A percentile compares a stretch with the other conserved stretches of the same genome.
phyloP scores from a whole-genome alignment of 2,329 filamentous ascomycete genomes.

The Sodiomyces alkalinus region DNA sequence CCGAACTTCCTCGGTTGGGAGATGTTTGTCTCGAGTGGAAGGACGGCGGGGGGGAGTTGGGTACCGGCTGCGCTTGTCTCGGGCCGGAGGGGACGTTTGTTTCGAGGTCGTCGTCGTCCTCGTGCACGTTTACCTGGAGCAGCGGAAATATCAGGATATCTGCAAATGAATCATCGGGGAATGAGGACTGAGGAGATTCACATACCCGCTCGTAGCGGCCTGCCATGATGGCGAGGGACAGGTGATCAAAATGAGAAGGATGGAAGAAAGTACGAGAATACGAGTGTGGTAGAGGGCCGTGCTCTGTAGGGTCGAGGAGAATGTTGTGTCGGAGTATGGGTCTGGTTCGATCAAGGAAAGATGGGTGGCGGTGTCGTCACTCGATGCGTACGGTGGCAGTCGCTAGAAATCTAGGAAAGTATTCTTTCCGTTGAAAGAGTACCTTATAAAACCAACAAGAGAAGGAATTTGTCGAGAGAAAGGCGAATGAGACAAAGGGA shows the following conservation, averaged over 20 bases:
- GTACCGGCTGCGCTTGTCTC: slow-evolving; percentile 28
- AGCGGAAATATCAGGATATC: slow-evolving; percentile 8
- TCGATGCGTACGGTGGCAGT: no score
- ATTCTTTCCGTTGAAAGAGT: no score
- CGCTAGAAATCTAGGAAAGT: no score
- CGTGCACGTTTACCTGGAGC: slow-evolving; percentile 39
- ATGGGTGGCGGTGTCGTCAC: no score
- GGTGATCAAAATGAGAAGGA: not conserved
- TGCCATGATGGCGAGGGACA: slow-evolving; percentile 25
- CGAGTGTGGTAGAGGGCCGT: no score
- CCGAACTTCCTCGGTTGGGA: slow-evolving; percentile 24
- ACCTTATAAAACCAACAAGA: no score
- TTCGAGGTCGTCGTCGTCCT: slow-evolving; percentile 36
- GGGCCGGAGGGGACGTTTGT: slow-evolving; percentile 18
- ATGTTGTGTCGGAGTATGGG: no score
- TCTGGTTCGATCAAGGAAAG: no score
- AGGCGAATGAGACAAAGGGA: no score
- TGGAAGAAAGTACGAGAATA: not conserved
- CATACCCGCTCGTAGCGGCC: slow-evolving; percentile 44
- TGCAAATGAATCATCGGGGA: no score
- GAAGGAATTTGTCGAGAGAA: no score
- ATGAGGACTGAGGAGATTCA: slow-evolving; percentile 5
- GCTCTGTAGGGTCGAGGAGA: no score
- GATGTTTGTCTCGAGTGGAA: slow-evolving; percentile 72
- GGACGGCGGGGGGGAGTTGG: slow-evolving; percentile 59